Conservation (phyloP, 257 asterid genomes). For the Perilla frutescens region DNA sequence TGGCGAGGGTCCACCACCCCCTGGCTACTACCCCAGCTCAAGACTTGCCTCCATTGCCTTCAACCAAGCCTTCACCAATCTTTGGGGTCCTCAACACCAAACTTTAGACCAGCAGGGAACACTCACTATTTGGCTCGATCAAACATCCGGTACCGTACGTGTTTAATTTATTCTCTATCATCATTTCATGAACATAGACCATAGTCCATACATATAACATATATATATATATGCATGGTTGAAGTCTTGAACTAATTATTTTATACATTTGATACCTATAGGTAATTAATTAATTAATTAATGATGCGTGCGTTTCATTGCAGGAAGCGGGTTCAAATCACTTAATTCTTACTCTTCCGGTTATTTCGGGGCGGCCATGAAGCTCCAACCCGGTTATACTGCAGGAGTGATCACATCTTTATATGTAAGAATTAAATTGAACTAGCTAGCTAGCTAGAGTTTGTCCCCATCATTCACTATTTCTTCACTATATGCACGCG, state of each 20-base stretch:
- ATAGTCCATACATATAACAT: too few relatives aligned
- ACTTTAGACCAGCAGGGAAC: conserved; percentile 57
- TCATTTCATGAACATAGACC: too few relatives aligned
- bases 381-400: conserved; percentile 83
- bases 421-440: conserved; percentile 49
- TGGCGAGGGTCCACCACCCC: conserved; percentile 80
- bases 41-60: conserved; percentile 56
- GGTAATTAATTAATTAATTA: not conserved
- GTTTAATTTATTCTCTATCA: not conserved
- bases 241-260: too few relatives aligned
- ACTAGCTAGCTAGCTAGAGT: not conserved
- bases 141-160: conserved; percentile 52
- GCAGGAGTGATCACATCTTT: conserved; percentile 86
- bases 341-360: conserved; percentile 63
- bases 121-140: conserved; percentile 78
- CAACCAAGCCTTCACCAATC: conserved; percentile 57
- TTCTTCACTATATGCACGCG: too few relatives aligned
- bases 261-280: too few relatives aligned
- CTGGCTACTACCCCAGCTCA: conserved; percentile 82
- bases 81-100: conserved; percentile 94
- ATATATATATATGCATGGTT: too few relatives aligned
- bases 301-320: not conserved
- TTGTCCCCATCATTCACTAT: too few relatives aligned
- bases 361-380: conserved; percentile 67
- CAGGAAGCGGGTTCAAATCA: conserved; percentile 91